Percentiles rank a stretch among this genome's conserved stretches.
Evolutionary conservation across 75 land plant species (phyloP).

Genomic region (Picea glauca): DNA sequence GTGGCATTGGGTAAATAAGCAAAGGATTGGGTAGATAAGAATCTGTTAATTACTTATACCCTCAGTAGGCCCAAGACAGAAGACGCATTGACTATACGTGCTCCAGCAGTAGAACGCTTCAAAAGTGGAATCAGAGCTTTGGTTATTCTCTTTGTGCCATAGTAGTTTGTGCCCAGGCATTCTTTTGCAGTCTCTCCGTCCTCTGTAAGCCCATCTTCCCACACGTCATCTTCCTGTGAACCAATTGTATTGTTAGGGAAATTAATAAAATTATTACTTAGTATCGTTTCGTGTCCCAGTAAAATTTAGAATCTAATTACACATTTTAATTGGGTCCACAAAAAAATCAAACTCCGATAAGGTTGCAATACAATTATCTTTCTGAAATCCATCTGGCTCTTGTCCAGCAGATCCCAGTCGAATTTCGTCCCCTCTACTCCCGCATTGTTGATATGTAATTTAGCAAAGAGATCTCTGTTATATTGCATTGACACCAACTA

Average conservation of each 20-base stretch:
- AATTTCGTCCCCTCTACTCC: neutral
- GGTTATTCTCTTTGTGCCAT: conserved; percentile 39
- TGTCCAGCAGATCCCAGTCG: conserved; percentile 3
- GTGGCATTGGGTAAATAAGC: no score
- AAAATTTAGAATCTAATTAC: no score
- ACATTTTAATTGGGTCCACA: neutral
- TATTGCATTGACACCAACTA: neutral
- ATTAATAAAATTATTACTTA: neutral
- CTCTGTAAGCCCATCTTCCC: neutral
- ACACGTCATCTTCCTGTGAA: neutral
- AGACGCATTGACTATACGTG: conserved; percentile 75
- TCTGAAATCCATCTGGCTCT: neutral
- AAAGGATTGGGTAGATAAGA: neutral
- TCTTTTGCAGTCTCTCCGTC: neutral
- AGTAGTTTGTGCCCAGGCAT: conserved; percentile 19
- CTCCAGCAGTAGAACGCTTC: conserved; percentile 55
- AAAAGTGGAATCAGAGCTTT: conserved; percentile 65
- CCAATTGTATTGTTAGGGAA: neutral
- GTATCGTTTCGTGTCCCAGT: neutral
- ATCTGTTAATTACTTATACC: neutral
- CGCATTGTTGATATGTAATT: conserved; percentile 28
- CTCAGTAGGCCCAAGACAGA: conserved; percentile 13
- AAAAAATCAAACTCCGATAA: neutral
- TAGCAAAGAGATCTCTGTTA: neutral
- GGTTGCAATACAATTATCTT: neutral